These are phyloP conservation scores for Saururus chinensis DNA, from an alignment of 164 flowering plant species.

Conservation along the genomic window DNA sequence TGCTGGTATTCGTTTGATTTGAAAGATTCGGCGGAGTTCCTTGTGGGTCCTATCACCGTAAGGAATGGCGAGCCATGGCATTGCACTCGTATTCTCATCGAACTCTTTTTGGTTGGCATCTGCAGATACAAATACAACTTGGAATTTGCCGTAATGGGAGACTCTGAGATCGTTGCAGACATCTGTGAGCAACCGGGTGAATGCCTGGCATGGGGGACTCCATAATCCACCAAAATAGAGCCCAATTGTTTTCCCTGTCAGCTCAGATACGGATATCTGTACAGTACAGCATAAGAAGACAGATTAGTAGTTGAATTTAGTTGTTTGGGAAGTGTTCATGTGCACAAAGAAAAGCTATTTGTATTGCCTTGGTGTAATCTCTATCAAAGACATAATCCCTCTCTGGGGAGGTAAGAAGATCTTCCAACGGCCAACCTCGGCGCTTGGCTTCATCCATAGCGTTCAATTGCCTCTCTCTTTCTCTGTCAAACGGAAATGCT, in stretches of 20 bases:
- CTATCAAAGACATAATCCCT: conserved; percentile 25
- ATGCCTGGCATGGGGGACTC: conserved; percentile 50
- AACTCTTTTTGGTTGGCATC: conserved; percentile 45
- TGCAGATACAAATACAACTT: conserved; percentile 40
- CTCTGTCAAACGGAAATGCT: conserved; percentile 41
- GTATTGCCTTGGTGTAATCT: conserved; percentile 33
- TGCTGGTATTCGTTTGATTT: conserved; percentile 44
- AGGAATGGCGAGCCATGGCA: conserved; percentile 63
- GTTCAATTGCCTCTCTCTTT: conserved; percentile 33
- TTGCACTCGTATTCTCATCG: conserved; percentile 18
- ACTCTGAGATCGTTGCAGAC: conserved; percentile 27
- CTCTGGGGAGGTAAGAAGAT: conserved; percentile 26
- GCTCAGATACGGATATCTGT: conserved; percentile 35
- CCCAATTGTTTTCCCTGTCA: conserved; percentile 47
- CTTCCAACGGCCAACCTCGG: conserved; percentile 28
- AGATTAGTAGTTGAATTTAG: too few relatives aligned
- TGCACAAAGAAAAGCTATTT: not conserved
- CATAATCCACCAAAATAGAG: conserved; percentile 57
- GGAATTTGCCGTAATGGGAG: conserved; percentile 12
- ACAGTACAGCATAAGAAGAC: conserved; percentile 10
- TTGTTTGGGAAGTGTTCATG: too few relatives aligned
- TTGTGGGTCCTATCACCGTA: conserved; percentile 34
- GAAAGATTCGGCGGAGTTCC: conserved; percentile 44
- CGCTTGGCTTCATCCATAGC: conserved; percentile 29
- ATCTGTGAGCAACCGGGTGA: conserved; percentile 35